Evolutionary conservation across 495 filamentous ascomycete genomes (phyloP).

Genomic region (Penicillium simplicissimum): DNA sequence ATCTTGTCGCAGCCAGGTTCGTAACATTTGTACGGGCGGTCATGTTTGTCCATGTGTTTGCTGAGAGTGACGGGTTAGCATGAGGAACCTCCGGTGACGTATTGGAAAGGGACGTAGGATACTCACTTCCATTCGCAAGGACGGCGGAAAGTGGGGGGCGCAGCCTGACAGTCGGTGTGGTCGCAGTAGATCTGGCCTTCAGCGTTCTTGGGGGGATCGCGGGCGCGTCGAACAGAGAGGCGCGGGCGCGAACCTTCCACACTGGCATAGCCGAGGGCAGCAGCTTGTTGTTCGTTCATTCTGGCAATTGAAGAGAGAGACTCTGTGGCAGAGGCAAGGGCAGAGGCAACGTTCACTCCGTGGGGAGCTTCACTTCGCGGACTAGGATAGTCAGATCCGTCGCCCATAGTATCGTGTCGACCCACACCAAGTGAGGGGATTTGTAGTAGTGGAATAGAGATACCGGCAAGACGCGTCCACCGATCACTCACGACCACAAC

Average conservation of each 20-base stretch:
- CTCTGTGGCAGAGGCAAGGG: conserved; percentile 44
- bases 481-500: conserved; percentile 14
- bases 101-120: not conserved
- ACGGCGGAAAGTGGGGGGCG: conserved; percentile 64
- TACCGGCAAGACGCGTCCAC: conserved; percentile 31
- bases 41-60: conserved; percentile 98
- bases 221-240: conserved; percentile 48
- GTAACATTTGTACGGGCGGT: conserved; percentile 82
- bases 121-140: conserved; percentile 94
- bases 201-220: conserved; percentile 62
- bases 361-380: conserved; percentile 51
- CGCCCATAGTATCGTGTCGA: conserved; percentile 45
- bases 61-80: conserved; percentile 44
- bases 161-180: conserved; percentile 57
- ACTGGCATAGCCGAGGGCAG: conserved; percentile 28
- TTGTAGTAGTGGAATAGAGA: conserved; percentile 28
- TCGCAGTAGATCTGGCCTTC: conserved; percentile 73
- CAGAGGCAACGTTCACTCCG: conserved; percentile 39
- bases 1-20: conserved; percentile 80
- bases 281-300: conserved; percentile 43
- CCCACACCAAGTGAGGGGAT: conserved; percentile 38
- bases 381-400: conserved; percentile 54
- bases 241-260: conserved; percentile 47
- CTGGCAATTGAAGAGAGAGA: conserved; percentile 38
- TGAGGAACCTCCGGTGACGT: not conserved